These are phyloP conservation scores for Lavandula angustifolia DNA, from an alignment of 257 asterid genomes.

Conservation along the genomic window DNA sequence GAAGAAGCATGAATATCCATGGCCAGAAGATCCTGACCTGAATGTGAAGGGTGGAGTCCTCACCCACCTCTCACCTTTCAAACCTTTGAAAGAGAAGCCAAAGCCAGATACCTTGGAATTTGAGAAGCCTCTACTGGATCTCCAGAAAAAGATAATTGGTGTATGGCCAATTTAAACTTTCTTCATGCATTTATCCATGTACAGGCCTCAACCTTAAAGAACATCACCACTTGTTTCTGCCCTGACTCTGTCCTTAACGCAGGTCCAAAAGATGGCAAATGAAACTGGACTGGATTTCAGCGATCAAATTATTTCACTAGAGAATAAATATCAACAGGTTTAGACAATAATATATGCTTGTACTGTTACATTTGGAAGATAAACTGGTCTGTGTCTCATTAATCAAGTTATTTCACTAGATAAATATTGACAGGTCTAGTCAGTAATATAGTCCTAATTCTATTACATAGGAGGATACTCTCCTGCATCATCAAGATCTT, in stretches of 20 bases:
- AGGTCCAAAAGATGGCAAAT: conserved; percentile 91
- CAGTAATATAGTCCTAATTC: conserved; percentile 3
- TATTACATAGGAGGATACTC: not conserved
- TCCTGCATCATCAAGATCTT: no score
- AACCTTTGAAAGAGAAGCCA: conserved; percentile 90
- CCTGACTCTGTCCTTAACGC: conserved; percentile 9
- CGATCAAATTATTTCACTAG: conserved; percentile 71
- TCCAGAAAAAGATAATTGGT: conserved; percentile 76
- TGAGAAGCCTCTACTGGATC: conserved; percentile 82
- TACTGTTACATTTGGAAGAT: not conserved
- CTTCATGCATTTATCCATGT: not conserved
- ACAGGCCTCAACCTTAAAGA: not conserved
- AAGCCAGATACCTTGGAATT: conserved; percentile 91
- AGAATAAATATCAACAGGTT: conserved; percentile 88
- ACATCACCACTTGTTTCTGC: not conserved
- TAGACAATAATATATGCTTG: conserved; percentile 21
- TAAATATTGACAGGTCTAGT: conserved; percentile 78
- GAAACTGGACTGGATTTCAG: conserved; percentile 91
- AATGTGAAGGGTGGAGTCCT: conserved; percentile 92
- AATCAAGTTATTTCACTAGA: conserved; percentile 72
- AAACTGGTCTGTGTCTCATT: conserved; percentile 81
- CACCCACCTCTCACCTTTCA: conserved; percentile 78
- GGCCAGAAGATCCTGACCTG: conserved; percentile 82
- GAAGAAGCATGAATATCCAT: conserved; percentile 78
- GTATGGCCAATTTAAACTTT: conserved; percentile 40